Percentiles rank a stretch among this genome's conserved stretches.
phyloP scores from a whole-genome alignment of 2,329 filamentous ascomycete genomes.

The Ophiostoma quercus region DNA sequence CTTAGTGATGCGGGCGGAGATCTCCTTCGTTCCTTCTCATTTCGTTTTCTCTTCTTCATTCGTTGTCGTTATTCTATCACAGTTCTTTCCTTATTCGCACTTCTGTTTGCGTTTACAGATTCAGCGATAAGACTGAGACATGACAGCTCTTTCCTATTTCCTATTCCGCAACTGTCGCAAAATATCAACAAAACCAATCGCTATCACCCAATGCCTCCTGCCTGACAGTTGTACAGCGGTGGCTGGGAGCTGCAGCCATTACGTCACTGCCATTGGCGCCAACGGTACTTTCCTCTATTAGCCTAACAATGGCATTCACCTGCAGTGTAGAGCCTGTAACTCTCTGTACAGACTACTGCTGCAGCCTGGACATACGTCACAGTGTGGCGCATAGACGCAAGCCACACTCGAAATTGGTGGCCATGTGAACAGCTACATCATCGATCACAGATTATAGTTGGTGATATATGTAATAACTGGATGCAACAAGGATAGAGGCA shows the following conservation, averaged over 20 bases:
- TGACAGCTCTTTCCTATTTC: neutral
- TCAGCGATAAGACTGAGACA: neutral
- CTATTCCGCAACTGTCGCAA: neutral
- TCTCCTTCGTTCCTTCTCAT: neutral
- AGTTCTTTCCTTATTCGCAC: neutral
- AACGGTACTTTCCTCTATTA: neutral
- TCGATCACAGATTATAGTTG: neutral
- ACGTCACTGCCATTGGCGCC: conserved; percentile 21
- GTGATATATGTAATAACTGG: neutral
- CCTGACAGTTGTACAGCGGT: neutral
- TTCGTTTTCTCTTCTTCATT: neutral
- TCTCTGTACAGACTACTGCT: neutral
- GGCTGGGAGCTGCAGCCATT: conserved; percentile 16
- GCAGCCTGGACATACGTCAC: conserved; percentile 1
- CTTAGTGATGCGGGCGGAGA: neutral
- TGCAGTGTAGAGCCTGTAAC: neutral
- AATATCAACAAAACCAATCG: neutral
- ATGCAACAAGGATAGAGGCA: neutral
- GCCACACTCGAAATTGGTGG: neutral
- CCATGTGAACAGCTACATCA: neutral
- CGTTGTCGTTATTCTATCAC: neutral
- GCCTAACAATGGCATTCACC: neutral
- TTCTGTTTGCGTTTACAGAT: neutral
- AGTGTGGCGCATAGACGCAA: conserved; percentile 3
- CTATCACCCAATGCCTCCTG: neutral